A percentile compares a stretch with the other conserved stretches of the same genome.
phyloP scores from a whole-genome alignment of 1,284 basidiomycete species.

The Ganoderma multipileum region DNA sequence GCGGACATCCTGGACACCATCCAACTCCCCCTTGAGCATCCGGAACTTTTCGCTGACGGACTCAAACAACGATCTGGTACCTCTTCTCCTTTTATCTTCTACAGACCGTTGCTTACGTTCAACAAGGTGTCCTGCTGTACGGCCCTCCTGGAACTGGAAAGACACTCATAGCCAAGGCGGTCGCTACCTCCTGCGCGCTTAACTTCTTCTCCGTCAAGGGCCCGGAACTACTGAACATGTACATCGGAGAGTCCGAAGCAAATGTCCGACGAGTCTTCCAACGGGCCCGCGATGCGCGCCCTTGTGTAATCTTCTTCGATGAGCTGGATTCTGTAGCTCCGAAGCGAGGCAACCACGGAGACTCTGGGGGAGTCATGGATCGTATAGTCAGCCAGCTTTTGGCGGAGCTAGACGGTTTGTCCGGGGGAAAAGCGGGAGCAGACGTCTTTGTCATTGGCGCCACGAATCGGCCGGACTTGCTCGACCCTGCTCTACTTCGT shows the following conservation, averaged over 20 bases:
- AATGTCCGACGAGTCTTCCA: constrained; percentile 95
- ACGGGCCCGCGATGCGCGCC: constrained; percentile 87
- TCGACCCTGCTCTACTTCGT: constrained; percentile 92
- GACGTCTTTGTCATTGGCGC: constrained; percentile 98
- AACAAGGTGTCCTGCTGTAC: constrained; percentile 84
- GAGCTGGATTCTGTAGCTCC: constrained; percentile 98
- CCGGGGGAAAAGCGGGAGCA: constrained; percentile 60
- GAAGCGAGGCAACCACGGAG: constrained; percentile 93
- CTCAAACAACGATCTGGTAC: constrained; percentile 95
- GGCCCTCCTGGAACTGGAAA: constrained; percentile 98
- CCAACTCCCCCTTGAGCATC: constrained; percentile 93
- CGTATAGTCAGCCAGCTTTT: constrained; percentile 96
- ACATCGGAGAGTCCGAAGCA: constrained; percentile 98
- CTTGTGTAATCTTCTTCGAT: constrained; percentile 97
- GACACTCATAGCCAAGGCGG: constrained; percentile 92
- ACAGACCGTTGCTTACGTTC: neutral
- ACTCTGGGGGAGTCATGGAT: constrained; percentile 97
- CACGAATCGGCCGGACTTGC: constrained; percentile 94
- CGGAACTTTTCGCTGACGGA: constrained; percentile 92
- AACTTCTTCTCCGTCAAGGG: constrained; percentile 98
- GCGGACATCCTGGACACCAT: constrained; percentile 96
- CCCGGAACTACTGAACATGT: constrained; percentile 96
- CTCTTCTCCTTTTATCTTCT: constrained; percentile 2
- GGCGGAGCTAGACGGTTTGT: constrained; percentile 95
- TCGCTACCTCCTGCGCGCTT: constrained; percentile 91